These are phyloP conservation scores for Thuidium tamariscinum DNA, from an alignment of 225 moss, liverwort and hornwort genomes.

Conservation along the genomic window DNA sequence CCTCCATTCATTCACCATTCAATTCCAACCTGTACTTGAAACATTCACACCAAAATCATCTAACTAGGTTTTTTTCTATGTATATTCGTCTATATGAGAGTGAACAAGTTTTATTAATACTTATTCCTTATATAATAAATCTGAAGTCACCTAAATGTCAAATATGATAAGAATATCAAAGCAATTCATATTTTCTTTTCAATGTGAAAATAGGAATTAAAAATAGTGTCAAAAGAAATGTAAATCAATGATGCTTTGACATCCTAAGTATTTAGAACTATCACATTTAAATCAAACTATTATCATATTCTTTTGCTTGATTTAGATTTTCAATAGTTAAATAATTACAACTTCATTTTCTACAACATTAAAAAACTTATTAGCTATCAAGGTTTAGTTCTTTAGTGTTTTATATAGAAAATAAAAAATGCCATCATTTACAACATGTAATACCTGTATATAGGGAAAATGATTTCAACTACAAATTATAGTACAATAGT, in stretches of 20 bases:
- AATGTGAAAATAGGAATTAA: not conserved
- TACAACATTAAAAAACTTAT: too few species aligned
- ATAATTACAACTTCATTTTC: not conserved
- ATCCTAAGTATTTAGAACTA: not conserved
- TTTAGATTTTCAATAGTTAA: not conserved
- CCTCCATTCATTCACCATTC: conserved; percentile 22
- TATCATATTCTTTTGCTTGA: not conserved
- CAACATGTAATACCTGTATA: too few species aligned
- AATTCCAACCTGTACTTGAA: conserved; percentile 13
- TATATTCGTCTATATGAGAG: not conserved
- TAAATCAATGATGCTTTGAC: too few species aligned
- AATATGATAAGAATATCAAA: not conserved
- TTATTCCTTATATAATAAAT: too few species aligned
- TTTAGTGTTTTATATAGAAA: not conserved
- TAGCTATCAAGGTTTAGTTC: fast-evolving
- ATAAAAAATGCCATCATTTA: too few species aligned
- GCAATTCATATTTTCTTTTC: too few species aligned
- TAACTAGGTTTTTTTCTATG: not conserved
- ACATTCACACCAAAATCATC: conserved; percentile 6
- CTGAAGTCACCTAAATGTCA: not conserved
- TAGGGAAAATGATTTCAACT: not conserved
- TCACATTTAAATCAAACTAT: not conserved
- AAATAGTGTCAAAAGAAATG: not conserved
- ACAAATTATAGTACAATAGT: not conserved
- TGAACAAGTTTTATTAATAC: not conserved